These are phyloP conservation scores for Suhomyces chickasaworum DNA, from an alignment of 1,139 yeast species.

Conservation along the genomic window DNA sequence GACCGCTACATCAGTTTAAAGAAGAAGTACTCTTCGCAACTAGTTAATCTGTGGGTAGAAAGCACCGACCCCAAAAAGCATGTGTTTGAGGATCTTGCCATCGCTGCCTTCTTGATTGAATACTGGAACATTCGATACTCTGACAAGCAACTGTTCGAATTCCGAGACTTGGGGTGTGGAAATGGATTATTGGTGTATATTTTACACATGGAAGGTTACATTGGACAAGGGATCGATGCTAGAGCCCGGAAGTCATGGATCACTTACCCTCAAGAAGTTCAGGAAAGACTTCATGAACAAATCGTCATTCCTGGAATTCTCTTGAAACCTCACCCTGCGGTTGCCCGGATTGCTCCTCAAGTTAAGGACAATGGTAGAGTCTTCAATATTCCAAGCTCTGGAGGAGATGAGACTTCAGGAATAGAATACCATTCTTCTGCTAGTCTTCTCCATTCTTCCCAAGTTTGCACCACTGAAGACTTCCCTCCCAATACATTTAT, in stretches of 20 bases:
- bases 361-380: constrained; percentile 60
- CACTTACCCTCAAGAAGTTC: constrained; percentile 65
- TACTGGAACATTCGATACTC: constrained; percentile 70
- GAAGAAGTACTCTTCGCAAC: constrained; percentile 72
- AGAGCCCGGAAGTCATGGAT: constrained; percentile 88
- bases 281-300: constrained; percentile 63
- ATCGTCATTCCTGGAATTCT: constrained; percentile 75
- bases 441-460: constrained; percentile 54
- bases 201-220: constrained; percentile 74
- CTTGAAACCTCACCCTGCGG: constrained; percentile 67
- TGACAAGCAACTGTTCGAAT: constrained; percentile 55
- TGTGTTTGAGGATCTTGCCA: constrained; percentile 94
- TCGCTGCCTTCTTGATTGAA: constrained; percentile 93
- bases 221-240: constrained; percentile 88
- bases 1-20: constrained; percentile 78
- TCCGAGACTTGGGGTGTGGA: constrained; percentile 94
- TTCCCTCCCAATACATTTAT: constrained; percentile 73
- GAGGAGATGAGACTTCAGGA: constrained; percentile 19
- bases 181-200: constrained; percentile 85
- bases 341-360: constrained; percentile 54
- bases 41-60: constrained; percentile 89
- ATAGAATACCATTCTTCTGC: constrained; percentile 45
- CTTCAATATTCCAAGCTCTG: constrained; percentile 46
- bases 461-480: constrained; percentile 64
- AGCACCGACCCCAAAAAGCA: constrained; percentile 94